Conservation (phyloP, 192 early-diverging fungal species). For the Rhizophagus sp. region DNA sequence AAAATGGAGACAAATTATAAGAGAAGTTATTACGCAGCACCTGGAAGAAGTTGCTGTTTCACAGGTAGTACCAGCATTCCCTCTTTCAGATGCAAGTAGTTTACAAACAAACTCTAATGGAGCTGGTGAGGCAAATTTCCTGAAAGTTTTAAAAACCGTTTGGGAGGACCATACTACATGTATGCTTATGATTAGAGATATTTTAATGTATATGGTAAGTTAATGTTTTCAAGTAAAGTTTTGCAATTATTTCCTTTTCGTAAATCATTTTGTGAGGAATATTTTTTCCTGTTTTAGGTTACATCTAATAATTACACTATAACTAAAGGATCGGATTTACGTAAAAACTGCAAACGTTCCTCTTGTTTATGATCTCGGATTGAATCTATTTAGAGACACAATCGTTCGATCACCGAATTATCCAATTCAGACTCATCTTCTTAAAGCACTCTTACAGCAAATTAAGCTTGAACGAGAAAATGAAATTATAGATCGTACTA, state of each 20-base stretch:
- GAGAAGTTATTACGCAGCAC: constrained; percentile 68
- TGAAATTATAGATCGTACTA: constrained; percentile 74
- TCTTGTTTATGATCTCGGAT: constrained; percentile 76
- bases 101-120: constrained; percentile 44
- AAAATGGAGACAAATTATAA: constrained; percentile 80
- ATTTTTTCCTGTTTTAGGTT: background rate
- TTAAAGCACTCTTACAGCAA: constrained; percentile 69
- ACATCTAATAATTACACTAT: constrained; percentile 10
- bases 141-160: constrained; percentile 66
- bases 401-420: constrained; percentile 59
- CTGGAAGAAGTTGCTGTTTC: constrained; percentile 59
- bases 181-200: constrained; percentile 81
- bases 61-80: constrained; percentile 64
- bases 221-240: constrained; percentile 5
- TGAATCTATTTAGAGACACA: constrained; percentile 83
- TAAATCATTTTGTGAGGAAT: background rate
- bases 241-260: background rate
- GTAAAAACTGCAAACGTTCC: constrained; percentile 65
- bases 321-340: constrained; percentile 52
- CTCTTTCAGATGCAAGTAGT: constrained; percentile 46
- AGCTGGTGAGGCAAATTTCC: constrained; percentile 51
- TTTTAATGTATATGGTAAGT: constrained; percentile 85
- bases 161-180: constrained; percentile 89
- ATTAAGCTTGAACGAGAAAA: constrained; percentile 80
- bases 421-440: constrained; percentile 58